Percentiles rank a stretch among this genome's conserved stretches.
phyloP scores from a whole-genome alignment of 495 filamentous ascomycete genomes.

The Penicillium robsamsonii region DNA sequence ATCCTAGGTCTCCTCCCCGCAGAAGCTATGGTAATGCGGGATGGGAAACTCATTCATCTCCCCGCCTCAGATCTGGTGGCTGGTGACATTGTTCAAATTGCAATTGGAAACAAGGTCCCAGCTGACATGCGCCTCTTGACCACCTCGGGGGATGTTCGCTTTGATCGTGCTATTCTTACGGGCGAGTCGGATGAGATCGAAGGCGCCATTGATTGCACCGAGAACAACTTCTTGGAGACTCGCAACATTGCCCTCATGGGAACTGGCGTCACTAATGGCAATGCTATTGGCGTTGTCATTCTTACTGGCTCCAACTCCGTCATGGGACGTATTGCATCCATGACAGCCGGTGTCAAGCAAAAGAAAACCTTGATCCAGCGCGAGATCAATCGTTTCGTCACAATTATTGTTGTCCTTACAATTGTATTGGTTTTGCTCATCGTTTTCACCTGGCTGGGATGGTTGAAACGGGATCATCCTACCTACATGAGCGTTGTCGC shows the following conservation, averaged over 20 bases:
- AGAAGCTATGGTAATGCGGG: constrained; percentile 59
- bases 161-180: constrained; percentile 71
- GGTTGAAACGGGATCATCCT: constrained; percentile 58
- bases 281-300: constrained; percentile 62
- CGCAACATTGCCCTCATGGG: constrained; percentile 71
- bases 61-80: constrained; percentile 60
- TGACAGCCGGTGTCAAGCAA: constrained; percentile 62
- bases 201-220: constrained; percentile 58
- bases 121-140: constrained; percentile 69
- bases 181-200: constrained; percentile 64
- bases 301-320: constrained; percentile 58
- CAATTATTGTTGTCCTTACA: constrained; percentile 57
- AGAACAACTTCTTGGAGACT: constrained; percentile 72
- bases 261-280: constrained; percentile 65
- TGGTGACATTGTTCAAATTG: constrained; percentile 65
- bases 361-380: constrained; percentile 64
- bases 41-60: constrained; percentile 48
- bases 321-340: constrained; percentile 66
- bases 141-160: constrained; percentile 63
- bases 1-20: constrained; percentile 67
- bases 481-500: constrained; percentile 66
- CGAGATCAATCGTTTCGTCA: constrained; percentile 66
- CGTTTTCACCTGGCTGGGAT: constrained; percentile 59
- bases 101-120: constrained; percentile 66
- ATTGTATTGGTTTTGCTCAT: constrained; percentile 55